These are phyloP conservation scores for Spizellomyces sp. DNA, from an alignment of 192 early-diverging fungal genomes.

Conservation along the genomic window DNA sequence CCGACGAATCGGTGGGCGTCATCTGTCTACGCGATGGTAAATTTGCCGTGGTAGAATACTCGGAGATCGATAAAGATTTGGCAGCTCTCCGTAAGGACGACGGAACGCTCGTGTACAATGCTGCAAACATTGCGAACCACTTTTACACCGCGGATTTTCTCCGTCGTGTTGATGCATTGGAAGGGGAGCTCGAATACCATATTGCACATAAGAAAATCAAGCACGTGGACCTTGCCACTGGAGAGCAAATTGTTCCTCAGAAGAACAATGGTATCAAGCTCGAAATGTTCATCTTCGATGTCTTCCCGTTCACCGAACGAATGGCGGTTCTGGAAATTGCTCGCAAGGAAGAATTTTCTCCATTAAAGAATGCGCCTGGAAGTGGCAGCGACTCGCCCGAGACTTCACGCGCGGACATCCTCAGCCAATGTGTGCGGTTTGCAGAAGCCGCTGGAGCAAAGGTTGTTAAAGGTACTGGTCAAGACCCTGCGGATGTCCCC, in stretches of 20 bases:
- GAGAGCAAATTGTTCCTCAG: constrained; percentile 68
- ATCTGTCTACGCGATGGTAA: constrained; percentile 85
- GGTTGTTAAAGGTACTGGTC: constrained; percentile 54
- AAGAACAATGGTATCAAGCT: constrained; percentile 97
- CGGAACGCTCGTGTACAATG: constrained; percentile 79
- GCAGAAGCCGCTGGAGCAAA: constrained; percentile 82
- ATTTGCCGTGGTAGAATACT: constrained; percentile 94
- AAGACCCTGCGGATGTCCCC: constrained; percentile 41
- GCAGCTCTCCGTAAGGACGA: constrained; percentile 64
- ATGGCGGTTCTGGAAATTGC: constrained; percentile 93
- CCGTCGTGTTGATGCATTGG: constrained; percentile 79
- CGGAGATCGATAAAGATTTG: constrained; percentile 82
- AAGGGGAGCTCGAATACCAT: constrained; percentile 89
- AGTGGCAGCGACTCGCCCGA: constrained; percentile 82
- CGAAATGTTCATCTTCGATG: constrained; percentile 99
- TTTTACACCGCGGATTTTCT: constrained; percentile 95
- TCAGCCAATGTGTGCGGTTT: constrained; percentile 86
- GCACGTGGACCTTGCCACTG: constrained; percentile 76
- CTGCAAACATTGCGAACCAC: constrained; percentile 99
- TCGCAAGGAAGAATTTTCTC: constrained; percentile 94
- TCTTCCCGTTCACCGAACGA: constrained; percentile 86
- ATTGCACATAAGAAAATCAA: constrained; percentile 99
- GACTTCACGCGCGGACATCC: constrained; percentile 87
- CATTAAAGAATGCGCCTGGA: constrained; percentile 96
- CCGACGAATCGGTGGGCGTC: constrained; percentile 93